These are phyloP conservation scores for Phytophthora aleatoria DNA, from an alignment of 352 stramenopile species.

Conservation along the genomic window DNA sequence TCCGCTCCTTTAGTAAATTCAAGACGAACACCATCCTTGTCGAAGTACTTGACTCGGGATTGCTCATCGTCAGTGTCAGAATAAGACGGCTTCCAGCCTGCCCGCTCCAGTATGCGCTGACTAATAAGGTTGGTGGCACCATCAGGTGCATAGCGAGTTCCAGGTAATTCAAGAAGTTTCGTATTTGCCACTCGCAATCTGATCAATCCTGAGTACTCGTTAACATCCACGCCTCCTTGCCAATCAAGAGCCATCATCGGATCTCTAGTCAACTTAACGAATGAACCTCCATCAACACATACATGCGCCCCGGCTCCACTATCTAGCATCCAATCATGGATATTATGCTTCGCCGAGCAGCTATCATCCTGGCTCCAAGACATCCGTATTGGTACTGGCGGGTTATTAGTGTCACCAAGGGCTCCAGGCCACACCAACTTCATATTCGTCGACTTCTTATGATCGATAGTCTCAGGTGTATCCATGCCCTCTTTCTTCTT, in stretches of 20 bases:
- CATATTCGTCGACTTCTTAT: background rate
- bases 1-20: background rate
- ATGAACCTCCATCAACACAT: constrained; percentile 11
- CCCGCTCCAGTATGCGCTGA: background rate
- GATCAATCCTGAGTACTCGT: background rate
- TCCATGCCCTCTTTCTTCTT: constrained; percentile 3
- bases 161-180: background rate
- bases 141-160: background rate
- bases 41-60: background rate
- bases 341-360: background rate
- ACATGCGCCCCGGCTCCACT: constrained; percentile 13
- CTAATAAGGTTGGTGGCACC: background rate
- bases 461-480: too few relatives aligned
- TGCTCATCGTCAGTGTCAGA: background rate
- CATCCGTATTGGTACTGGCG: constrained; percentile 14
- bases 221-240: background rate
- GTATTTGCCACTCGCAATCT: background rate
- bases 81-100: background rate
- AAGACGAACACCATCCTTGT: background rate
- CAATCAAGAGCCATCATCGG: constrained; percentile 10
- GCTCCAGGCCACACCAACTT: constrained; percentile 4
- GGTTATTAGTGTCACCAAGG: constrained; percentile 5
- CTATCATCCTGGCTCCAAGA: background rate
- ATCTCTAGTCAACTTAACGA: constrained; percentile 4
- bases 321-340: constrained; percentile 10